phyloP scores from a whole-genome alignment of 148 eudicot species.

The Vaccinium myrtillus region DNA sequence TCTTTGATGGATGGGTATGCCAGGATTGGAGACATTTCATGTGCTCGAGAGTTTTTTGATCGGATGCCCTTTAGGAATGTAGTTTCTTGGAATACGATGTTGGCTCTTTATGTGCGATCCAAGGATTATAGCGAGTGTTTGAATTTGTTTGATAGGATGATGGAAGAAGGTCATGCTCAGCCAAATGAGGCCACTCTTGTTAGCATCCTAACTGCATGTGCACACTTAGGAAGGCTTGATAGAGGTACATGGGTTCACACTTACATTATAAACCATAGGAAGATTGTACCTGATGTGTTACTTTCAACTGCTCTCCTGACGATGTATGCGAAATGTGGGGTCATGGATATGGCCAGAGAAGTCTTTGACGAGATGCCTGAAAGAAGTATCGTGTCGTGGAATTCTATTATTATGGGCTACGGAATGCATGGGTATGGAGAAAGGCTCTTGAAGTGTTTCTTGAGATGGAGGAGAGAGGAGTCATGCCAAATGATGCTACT shows the following conservation, averaged over 20 bases:
- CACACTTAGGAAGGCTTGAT: slow-evolving; percentile 37
- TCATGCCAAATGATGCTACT: slow-evolving; percentile 50
- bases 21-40: slow-evolving; percentile 37
- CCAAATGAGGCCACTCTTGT: slow-evolving; percentile 57
- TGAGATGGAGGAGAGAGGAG: slow-evolving; percentile 41
- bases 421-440: slow-evolving; percentile 49
- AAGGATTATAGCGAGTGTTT: slow-evolving; percentile 44
- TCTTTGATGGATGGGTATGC: slow-evolving; percentile 61
- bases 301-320: slow-evolving; percentile 58
- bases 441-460: slow-evolving; percentile 41
- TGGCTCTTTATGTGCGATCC: slow-evolving; percentile 46
- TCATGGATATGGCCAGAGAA: slow-evolving; percentile 44
- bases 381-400: slow-evolving; percentile 37
- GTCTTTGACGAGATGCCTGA: slow-evolving; percentile 52
- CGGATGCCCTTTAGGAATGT: slow-evolving; percentile 45
- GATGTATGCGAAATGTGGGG: slow-evolving; percentile 63
- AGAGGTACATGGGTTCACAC: slow-evolving; percentile 47
- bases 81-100: slow-evolving; percentile 52
- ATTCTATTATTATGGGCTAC: slow-evolving; percentile 61
- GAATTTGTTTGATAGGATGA: slow-evolving; percentile 48
- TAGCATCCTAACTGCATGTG: slow-evolving; percentile 55
- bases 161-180: slow-evolving; percentile 24
- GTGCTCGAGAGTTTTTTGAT: slow-evolving; percentile 49
- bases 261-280: slow-evolving; percentile 30
- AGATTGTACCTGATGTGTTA: slow-evolving; percentile 42